These are phyloP conservation scores for Heritiera littoralis DNA, from an alignment of 345 rosid species.

Conservation along the genomic window DNA sequence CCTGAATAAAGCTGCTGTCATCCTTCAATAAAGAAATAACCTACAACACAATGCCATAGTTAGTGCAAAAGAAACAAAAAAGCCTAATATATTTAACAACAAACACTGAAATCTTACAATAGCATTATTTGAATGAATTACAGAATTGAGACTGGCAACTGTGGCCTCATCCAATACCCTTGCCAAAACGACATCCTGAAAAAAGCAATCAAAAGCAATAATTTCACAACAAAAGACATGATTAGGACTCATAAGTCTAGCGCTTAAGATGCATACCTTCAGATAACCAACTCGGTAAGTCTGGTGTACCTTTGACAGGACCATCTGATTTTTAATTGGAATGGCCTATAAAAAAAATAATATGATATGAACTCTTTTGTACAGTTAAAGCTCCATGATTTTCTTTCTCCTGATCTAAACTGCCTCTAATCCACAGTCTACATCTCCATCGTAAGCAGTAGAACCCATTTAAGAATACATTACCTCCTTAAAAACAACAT, in stretches of 20 bases:
- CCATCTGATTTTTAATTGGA: slow-evolving; percentile 66
- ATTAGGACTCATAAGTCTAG: slow-evolving; percentile 12
- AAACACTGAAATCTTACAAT: slow-evolving; percentile 52
- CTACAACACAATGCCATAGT: slow-evolving; percentile 37
- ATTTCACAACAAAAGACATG: slow-evolving; percentile 13
- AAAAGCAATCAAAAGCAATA: slow-evolving; percentile 27
- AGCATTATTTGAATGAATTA: slow-evolving; percentile 73
- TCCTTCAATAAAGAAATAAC: slow-evolving; percentile 77
- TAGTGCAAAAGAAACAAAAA: slow-evolving; percentile 20
- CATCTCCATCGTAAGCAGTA: slow-evolving; percentile 15
- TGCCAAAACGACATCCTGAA: slow-evolving; percentile 91
- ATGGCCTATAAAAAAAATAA: slow-evolving; percentile 54
- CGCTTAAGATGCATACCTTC: slow-evolving; percentile 56
- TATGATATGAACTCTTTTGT: not conserved
- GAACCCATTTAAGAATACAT: slow-evolving; percentile 10
- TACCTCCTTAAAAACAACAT: slow-evolving; percentile 90
- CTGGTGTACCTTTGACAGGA: slow-evolving; percentile 86
- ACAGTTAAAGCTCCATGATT: not conserved
- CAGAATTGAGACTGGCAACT: slow-evolving; percentile 61
- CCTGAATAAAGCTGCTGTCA: slow-evolving; percentile 86
- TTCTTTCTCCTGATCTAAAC: slow-evolving; percentile 1
- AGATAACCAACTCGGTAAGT: slow-evolving; percentile 82
- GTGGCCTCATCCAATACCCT: slow-evolving; percentile 84
- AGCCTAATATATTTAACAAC: slow-evolving; percentile 1
- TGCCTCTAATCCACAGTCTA: slow-evolving; percentile 16